A percentile compares a stretch with the other conserved stretches of the same genome.
phyloP scores from a whole-genome alignment of 768 basidiomycete genomes.

The Amanita thiersii region DNA sequence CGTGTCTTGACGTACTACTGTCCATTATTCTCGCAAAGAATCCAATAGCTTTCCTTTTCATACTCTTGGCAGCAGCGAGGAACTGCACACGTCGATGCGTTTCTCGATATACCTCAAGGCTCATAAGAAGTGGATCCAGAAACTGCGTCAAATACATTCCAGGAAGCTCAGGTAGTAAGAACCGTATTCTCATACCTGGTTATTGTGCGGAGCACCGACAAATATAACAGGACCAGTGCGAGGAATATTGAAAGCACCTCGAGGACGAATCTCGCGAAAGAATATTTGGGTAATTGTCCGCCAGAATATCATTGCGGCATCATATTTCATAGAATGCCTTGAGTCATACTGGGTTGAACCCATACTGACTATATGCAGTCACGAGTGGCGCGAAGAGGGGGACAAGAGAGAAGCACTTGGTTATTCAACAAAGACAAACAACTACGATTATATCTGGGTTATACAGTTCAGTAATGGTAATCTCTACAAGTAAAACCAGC shows the following conservation, averaged over 20 bases:
- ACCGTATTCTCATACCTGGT: constrained; percentile 51
- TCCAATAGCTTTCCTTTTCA: constrained; percentile 74
- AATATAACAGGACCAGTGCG: constrained; percentile 87
- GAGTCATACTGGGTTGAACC: constrained; percentile 8
- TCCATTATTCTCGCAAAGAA: constrained; percentile 78
- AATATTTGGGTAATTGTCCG: constrained; percentile 83
- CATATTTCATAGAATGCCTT: constrained; percentile 39
- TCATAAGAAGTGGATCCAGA: constrained; percentile 82
- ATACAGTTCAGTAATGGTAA: constrained; percentile 1
- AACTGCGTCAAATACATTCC: constrained; percentile 43
- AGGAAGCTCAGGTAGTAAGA: constrained; percentile 5
- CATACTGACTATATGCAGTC: constrained; percentile 14
- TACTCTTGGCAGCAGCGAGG: constrained; percentile 83
- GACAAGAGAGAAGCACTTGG: neutral
- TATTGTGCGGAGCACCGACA: constrained; percentile 87
- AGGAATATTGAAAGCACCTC: constrained; percentile 94
- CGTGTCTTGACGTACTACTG: constrained; percentile 52
- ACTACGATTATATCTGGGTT: constrained; percentile 4
- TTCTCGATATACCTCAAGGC: constrained; percentile 80
- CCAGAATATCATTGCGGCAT: constrained; percentile 80
- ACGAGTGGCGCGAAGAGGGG: neutral
- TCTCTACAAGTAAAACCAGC: constrained; percentile 2
- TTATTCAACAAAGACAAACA: constrained; percentile 12
- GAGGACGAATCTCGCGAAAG: constrained; percentile 90
- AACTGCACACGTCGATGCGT: constrained; percentile 77